Evolutionary conservation across 1,284 basidiomycete genomes (phyloP).

Genomic region (Gomphus bonarii): DNA sequence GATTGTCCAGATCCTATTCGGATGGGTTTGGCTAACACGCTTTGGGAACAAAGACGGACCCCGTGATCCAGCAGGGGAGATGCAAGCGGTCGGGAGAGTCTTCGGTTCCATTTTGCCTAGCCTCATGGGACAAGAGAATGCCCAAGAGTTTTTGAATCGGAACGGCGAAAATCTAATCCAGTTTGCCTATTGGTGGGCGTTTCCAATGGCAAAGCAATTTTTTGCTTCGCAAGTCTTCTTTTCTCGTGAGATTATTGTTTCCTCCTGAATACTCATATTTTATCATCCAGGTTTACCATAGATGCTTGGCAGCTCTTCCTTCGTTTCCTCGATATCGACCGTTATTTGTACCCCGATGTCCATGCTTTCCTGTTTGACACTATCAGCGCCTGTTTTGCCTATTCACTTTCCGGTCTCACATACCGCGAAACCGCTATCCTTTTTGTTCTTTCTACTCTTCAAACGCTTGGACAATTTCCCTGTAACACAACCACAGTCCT

Average conservation of each 20-base stretch:
- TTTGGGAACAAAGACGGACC: not conserved
- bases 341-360: constrained; percentile 83
- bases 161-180: constrained; percentile 49
- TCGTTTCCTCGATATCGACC: constrained; percentile 84
- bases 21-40: not conserved
- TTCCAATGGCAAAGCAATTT: constrained; percentile 69
- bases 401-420: constrained; percentile 60
- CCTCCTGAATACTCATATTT: not conserved
- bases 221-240: constrained; percentile 67
- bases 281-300: constrained; percentile 68
- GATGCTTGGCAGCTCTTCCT: constrained; percentile 98
- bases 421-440: constrained; percentile 77
- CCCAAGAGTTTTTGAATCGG: constrained; percentile 25
- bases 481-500: constrained; percentile 43
- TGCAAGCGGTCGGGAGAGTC: not conserved
- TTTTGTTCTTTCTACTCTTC: constrained; percentile 77
- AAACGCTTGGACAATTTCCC: constrained; percentile 90
- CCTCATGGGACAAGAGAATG: constrained; percentile 24
- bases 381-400: constrained; percentile 72
- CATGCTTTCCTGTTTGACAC: constrained; percentile 91
- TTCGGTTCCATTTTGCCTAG: not conserved
- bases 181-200: constrained; percentile 89
- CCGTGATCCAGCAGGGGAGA: not conserved
- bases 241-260: constrained; percentile 9
- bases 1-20: not conserved